A percentile compares a stretch with the other conserved stretches of the same genome.
phyloP scores from a whole-genome alignment of 2,329 filamentous ascomycete genomes.

The Aspergillus amoenus region DNA sequence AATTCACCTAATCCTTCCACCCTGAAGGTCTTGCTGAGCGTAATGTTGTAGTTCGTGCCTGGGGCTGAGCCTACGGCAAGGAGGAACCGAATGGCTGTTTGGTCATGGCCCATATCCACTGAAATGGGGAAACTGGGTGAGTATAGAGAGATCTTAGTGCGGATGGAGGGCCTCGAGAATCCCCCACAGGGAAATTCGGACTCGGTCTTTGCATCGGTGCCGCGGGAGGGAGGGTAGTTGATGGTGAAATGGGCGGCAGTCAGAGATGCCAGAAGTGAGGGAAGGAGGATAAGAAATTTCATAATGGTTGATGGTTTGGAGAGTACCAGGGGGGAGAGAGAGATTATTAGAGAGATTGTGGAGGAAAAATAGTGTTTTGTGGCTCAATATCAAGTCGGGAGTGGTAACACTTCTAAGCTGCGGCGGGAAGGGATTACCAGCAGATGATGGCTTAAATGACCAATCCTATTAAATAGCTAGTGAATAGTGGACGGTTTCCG shows the following conservation, averaged over 20 bases:
- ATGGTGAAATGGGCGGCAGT: constrained; percentile 58
- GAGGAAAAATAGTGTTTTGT: not conserved
- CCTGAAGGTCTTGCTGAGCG: constrained; percentile 62
- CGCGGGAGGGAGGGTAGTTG: constrained; percentile 52
- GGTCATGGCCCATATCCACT: constrained; percentile 53
- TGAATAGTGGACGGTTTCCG: too few species aligned
- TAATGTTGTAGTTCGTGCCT: constrained; percentile 66
- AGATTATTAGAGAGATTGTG: not conserved
- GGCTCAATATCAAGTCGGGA: too few species aligned
- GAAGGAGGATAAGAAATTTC: constrained; percentile 35
- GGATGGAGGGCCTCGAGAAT: constrained; percentile 44
- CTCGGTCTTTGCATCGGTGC: constrained; percentile 50
- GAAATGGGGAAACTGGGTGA: constrained; percentile 51
- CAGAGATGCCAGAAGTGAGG: constrained; percentile 42
- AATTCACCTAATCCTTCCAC: constrained; percentile 63
- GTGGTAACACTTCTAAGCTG: not conserved
- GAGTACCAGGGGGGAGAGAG: not conserved
- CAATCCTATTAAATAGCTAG: too few species aligned
- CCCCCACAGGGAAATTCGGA: constrained; percentile 53
- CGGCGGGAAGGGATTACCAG: too few species aligned
- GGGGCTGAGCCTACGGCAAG: constrained; percentile 54
- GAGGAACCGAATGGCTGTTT: constrained; percentile 54
- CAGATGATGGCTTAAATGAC: too few species aligned
- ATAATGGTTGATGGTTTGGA: constrained; percentile 17
- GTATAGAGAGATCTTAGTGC: constrained; percentile 51